Conservation (phyloP, 192 early-diverging fungal species). For the Thamnidium elegans region DNA sequence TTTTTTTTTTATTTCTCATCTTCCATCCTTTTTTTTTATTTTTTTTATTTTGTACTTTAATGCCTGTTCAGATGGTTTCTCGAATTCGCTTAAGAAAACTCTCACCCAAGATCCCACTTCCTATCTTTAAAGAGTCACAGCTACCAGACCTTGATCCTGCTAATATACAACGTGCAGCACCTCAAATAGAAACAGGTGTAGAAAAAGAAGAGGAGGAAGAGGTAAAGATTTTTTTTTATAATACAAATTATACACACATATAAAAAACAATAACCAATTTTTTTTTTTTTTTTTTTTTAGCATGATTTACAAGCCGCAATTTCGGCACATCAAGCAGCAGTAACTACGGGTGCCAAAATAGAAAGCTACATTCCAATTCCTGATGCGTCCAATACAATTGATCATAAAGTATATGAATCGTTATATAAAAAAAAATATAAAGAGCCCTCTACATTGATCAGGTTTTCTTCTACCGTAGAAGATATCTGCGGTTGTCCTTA, state of each 20-base stretch:
- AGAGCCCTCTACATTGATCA: conserved; percentile 65
- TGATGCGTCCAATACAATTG: conserved; percentile 65
- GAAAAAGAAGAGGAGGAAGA: conserved; percentile 86
- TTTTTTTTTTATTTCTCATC: conserved; percentile 1
- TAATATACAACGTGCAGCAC: conserved; percentile 52
- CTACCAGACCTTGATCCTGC: conserved; percentile 68
- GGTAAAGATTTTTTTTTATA: conserved; percentile 23
- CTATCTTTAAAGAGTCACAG: conserved; percentile 71
- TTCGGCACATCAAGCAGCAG: conserved; percentile 63
- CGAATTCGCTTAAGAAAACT: conserved; percentile 72
- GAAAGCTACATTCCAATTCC: conserved; percentile 80
- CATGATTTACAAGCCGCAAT: conserved; percentile 87
- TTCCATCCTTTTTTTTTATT: conserved; percentile 2
- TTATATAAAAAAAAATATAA: conserved; percentile 62
- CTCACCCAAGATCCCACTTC: conserved; percentile 68
- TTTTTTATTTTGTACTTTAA: conserved; percentile 3
- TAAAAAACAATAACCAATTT: not conserved
- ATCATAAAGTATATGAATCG: conserved; percentile 48
- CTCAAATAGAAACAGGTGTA: conserved; percentile 74
- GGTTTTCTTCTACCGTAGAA: conserved; percentile 76
- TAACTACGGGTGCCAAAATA: conserved; percentile 42
- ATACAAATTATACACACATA: conserved; percentile 17
- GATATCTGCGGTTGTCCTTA: conserved; percentile 72
- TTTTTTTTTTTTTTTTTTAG: conserved; percentile 54
- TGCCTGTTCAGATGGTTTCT: conserved; percentile 31